Conservation (phyloP, 139 green algal genomes). For the Chlorella sp. region DNA sequence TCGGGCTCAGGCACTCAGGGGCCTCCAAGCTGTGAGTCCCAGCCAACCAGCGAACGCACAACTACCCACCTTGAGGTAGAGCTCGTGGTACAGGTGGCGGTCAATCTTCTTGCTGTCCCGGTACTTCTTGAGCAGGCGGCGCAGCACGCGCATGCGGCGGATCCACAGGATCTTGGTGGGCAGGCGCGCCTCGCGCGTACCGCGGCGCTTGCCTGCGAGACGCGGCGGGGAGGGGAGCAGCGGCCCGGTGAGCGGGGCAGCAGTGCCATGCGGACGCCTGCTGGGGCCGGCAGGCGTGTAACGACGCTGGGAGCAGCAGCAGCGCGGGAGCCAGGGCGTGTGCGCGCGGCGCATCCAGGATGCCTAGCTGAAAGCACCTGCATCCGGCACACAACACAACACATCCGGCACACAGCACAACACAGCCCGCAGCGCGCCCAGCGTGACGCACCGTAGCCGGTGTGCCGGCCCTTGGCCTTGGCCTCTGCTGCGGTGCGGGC, state of each 20-base stretch:
- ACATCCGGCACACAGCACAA: too few species aligned
- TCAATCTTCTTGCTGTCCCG: constrained; percentile 99
- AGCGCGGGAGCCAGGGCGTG: too few species aligned
- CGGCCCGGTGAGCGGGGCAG: background rate
- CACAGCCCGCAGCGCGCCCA: background rate
- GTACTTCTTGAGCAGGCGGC: constrained; percentile 98
- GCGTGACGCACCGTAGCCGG: constrained; percentile 87
- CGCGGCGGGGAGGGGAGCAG: background rate
- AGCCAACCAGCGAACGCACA: too few species aligned
- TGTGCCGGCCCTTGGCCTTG: constrained; percentile 98
- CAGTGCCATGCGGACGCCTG: background rate
- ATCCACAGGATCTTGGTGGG: constrained; percentile 99
- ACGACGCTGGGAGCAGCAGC: too few species aligned
- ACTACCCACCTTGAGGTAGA: constrained; percentile 92
- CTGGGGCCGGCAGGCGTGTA: background rate
- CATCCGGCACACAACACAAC: too few species aligned
- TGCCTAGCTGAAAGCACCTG: background rate
- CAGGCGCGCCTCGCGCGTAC: constrained; percentile 97
- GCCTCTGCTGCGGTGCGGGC: constrained; percentile 83
- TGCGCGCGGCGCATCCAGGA: background rate
- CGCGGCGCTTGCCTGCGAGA: constrained; percentile 92
- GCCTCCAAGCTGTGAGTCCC: too few species aligned
- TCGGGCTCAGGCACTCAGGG: too few species aligned
- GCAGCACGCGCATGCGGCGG: constrained; percentile 94
- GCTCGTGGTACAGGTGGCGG: constrained; percentile 98